Evolutionary conservation across 805 yeast species (phyloP).

Genomic region (Candida pini): DNA sequence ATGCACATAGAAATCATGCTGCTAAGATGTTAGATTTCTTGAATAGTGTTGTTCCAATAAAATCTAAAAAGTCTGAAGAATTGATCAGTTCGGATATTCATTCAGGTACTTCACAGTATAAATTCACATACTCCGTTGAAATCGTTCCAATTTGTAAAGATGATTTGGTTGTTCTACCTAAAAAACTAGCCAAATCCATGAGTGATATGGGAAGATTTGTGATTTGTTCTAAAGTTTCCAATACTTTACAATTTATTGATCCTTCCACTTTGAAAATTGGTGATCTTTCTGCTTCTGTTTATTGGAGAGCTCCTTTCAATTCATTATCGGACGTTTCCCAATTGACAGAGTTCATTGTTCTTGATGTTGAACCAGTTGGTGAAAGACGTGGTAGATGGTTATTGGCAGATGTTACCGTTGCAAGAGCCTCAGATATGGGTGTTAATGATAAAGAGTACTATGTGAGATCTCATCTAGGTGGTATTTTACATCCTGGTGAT

Average conservation of each 20-base stretch:
- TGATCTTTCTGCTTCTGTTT: slow-evolving; percentile 64
- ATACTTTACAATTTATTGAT: slow-evolving; percentile 81
- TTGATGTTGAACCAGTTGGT: slow-evolving; percentile 93
- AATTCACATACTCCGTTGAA: slow-evolving; percentile 89
- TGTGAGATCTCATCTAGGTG: slow-evolving; percentile 90
- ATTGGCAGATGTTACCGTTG: slow-evolving; percentile 85
- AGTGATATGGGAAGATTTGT: slow-evolving; percentile 82
- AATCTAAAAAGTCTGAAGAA: slow-evolving; percentile 81
- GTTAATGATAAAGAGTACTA: slow-evolving; percentile 76
- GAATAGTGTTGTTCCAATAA: slow-evolving; percentile 77
- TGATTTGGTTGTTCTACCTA: slow-evolving; percentile 88
- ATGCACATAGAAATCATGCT: slow-evolving; percentile 85
- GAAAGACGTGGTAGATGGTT: slow-evolving; percentile 68
- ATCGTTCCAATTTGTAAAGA: slow-evolving; percentile 96
- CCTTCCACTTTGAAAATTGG: slow-evolving; percentile 74
- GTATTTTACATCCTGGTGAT: slow-evolving; percentile 93
- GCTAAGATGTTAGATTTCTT: slow-evolving; percentile 90
- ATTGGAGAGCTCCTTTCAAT: slow-evolving; percentile 78
- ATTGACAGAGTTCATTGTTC: slow-evolving; percentile 78
- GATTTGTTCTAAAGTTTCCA: slow-evolving; percentile 78
- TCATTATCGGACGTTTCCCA: slow-evolving; percentile 72
- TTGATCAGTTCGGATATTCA: slow-evolving; percentile 89
- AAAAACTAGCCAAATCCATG: slow-evolving; percentile 72
- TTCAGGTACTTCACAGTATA: slow-evolving; percentile 80
- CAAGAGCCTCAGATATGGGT: slow-evolving; percentile 87